phyloP scores from a whole-genome alignment of 768 basidiomycete species.

The Kwoniella sp. region DNA sequence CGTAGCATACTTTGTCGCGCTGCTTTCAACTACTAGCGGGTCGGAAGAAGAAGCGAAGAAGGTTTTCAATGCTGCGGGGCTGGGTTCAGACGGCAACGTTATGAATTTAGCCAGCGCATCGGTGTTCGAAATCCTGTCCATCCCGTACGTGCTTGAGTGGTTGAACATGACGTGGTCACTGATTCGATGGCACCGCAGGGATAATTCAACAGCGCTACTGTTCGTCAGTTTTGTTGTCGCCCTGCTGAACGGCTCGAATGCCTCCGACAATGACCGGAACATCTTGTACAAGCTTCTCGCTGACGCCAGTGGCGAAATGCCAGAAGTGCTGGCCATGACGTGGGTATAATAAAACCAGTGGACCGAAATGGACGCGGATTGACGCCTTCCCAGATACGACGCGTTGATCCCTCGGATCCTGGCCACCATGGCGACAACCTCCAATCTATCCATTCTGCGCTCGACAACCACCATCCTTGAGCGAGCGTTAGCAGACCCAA shows the following conservation, averaged over 20 bases:
- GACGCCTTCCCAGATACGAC: slow-evolving; percentile 22
- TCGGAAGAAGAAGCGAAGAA: slow-evolving; percentile 56
- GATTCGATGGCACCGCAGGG: slow-evolving; percentile 37
- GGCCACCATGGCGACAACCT: slow-evolving; percentile 27
- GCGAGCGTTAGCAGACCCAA: slow-evolving; percentile 28
- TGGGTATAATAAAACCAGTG: slow-evolving; percentile 53
- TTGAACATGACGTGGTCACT: background rate
- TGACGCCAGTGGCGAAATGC: slow-evolving; percentile 64
- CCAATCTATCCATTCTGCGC: slow-evolving; percentile 23
- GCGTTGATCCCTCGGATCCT: slow-evolving; percentile 33
- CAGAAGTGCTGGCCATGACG: slow-evolving; percentile 69
- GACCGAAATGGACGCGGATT: background rate
- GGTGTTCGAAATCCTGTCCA: slow-evolving; percentile 24
- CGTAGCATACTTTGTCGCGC: slow-evolving; percentile 35
- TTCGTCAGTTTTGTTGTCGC: slow-evolving; percentile 69
- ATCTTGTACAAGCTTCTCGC: slow-evolving; percentile 73
- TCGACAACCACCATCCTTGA: slow-evolving; percentile 30
- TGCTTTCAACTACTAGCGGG: slow-evolving; percentile 28
- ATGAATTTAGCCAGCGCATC: slow-evolving; percentile 10
- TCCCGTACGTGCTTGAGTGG: slow-evolving; percentile 32
- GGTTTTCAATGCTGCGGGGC: slow-evolving; percentile 63
- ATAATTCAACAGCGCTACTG: slow-evolving; percentile 65
- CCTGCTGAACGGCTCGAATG: slow-evolving; percentile 65
- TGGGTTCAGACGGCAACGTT: slow-evolving; percentile 51
- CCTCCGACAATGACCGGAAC: slow-evolving; percentile 74